phyloP scores from a whole-genome alignment of 306 rosid genomes.

The Canavalia gladiata region DNA sequence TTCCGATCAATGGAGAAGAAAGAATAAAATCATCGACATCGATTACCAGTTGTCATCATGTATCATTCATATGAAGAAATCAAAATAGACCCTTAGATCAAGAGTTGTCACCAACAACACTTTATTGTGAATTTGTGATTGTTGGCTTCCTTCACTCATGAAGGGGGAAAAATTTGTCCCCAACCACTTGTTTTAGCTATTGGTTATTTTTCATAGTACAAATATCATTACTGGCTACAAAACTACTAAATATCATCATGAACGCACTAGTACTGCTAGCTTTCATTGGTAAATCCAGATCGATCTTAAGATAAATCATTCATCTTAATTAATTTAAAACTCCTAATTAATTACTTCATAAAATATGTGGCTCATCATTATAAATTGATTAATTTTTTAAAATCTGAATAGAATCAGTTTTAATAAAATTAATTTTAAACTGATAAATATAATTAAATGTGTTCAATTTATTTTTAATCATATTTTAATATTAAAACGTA shows the following conservation, averaged over 20 bases:
- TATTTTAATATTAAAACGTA: too few species aligned
- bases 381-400: too few species aligned
- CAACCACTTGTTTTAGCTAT: not conserved
- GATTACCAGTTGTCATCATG: conserved; percentile 29
- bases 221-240: not conserved
- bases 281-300: conserved; percentile 4
- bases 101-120: conserved; percentile 32
- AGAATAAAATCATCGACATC: conserved; percentile 19
- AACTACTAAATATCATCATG: conserved; percentile 4
- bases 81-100: conserved; percentile 35
- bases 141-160: not conserved
- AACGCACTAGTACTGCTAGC: not conserved
- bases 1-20: conserved; percentile 11
- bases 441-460: too few species aligned
- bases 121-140: conserved; percentile 17
- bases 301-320: not conserved
- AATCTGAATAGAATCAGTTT: too few species aligned
- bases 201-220: not conserved
- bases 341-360: not conserved
- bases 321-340: not conserved
- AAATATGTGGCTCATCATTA: too few species aligned
- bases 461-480: too few species aligned
- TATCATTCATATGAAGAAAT: conserved; percentile 26
- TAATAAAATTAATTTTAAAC: too few species aligned
- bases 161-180: not conserved